Evolutionary conservation across 768 basidiomycete species (phyloP).

Genomic region (Crassisporium funariophilum): DNA sequence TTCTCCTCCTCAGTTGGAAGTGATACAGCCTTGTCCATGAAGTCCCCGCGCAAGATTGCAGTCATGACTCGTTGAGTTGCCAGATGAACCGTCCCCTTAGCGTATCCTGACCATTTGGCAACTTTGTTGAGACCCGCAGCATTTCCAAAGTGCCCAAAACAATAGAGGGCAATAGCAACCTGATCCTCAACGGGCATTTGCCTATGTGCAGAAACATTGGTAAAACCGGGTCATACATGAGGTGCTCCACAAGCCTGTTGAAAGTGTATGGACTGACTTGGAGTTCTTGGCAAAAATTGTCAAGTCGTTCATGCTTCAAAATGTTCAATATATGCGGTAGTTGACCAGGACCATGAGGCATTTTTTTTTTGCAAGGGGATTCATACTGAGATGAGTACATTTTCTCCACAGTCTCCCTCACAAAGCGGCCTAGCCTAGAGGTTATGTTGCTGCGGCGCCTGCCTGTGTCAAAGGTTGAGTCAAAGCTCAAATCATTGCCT

Average conservation of each 20-base stretch:
- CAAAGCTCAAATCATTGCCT: too few species aligned
- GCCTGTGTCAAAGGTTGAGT: too few species aligned
- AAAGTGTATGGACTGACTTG: constrained; percentile 35
- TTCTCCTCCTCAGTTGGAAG: constrained; percentile 35
- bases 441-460: too few species aligned
- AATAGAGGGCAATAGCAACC: constrained; percentile 39
- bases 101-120: constrained; percentile 39
- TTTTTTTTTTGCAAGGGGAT: too few species aligned
- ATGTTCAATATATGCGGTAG: constrained; percentile 13
- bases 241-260: constrained; percentile 26
- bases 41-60: constrained; percentile 27
- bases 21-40: constrained; percentile 26
- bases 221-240: constrained; percentile 9
- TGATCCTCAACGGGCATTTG: constrained; percentile 25
- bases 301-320: constrained; percentile 21
- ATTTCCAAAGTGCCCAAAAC: constrained; percentile 44
- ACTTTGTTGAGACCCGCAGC: constrained; percentile 31
- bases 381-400: too few species aligned
- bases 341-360: background rate
- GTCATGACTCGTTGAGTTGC: constrained; percentile 28
- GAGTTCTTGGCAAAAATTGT: constrained; percentile 31
- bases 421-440: too few species aligned
- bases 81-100: constrained; percentile 29
- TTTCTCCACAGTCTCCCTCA: too few species aligned
- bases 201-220: constrained; percentile 2